Percentiles rank a stretch among this genome's conserved stretches.
Conservation (phyloP, 495 filamentous ascomycete species). For the Aspergillus egyptiacus region DNA sequence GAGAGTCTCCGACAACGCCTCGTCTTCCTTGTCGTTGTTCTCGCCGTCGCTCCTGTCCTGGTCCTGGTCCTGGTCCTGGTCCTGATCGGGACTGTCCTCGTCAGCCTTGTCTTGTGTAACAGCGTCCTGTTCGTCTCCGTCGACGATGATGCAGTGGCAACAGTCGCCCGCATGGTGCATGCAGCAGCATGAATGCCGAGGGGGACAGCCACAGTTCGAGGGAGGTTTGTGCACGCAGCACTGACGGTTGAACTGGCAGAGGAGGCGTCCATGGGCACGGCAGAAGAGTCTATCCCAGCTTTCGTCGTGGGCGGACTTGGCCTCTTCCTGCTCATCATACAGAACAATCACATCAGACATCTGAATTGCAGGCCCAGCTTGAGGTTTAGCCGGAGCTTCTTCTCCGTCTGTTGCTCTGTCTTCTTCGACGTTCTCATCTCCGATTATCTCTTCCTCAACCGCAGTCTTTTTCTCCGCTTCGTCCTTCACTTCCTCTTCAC, state of each 20-base stretch:
- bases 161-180: slow-evolving; percentile 21
- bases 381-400: neutral
- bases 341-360: neutral
- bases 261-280: slow-evolving; percentile 2
- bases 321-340: neutral
- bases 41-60: no score
- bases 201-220: slow-evolving; percentile 10
- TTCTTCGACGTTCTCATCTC: no score
- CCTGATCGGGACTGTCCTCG: neutral
- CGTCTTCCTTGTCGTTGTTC: neutral
- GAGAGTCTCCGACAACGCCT: neutral
- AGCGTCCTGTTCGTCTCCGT: no score
- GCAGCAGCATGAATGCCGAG: slow-evolving; percentile 19
- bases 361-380: no score
- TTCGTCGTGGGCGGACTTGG: neutral
- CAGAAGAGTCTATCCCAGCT: neutral
- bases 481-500: neutral
- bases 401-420: neutral
- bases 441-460: neutral
- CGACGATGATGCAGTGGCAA: slow-evolving; percentile 15
- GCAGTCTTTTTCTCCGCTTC: neutral
- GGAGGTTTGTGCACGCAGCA: slow-evolving; percentile 18
- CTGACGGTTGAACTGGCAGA: slow-evolving; percentile 12
- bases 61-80: no score
- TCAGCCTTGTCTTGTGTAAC: neutral